Base-by-base conservation (phyloP, 192 early-diverging fungal species). In the Geranomyces variabilis region DNA sequence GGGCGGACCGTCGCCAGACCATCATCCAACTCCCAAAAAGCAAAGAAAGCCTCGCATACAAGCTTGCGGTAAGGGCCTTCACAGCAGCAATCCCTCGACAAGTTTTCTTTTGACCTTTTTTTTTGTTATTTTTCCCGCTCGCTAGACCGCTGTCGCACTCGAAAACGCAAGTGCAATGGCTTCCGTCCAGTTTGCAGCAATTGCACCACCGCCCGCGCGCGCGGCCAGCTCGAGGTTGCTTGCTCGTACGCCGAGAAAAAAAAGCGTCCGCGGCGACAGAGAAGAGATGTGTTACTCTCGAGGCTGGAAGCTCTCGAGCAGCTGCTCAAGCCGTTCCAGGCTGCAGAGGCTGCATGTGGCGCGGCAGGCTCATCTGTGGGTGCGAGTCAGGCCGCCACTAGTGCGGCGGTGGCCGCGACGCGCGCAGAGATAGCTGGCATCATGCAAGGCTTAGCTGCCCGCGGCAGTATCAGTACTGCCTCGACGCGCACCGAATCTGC, bases 81-180 rank as follows among this genome's bases (percentile, higher is more conserved):
- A 4, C 4, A 24, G 17, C 24, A 15, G n/a, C n/a, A n/a, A n/a
- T n/a, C n/a, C n/a, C n/a, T n/a, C n/a, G n/a, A n/a, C n/a, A n/a
- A n/a, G n/a, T n/a, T n/a, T n/a, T 53, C 7, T 26, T 24, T 17
- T n/a, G 19, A n/a, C 2, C 15, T 53, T n/a, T 4, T 53, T 26
- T 17, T 26, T 7, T 53, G 4, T n/a, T 24, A 17, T 15, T 53
- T 53, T n/a, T 53, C 51, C 19, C 51, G 24, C 46, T 47, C 46
- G 46, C 46, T 53, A 72, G 70, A 72, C 70, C 60, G 70, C n/a
- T 72, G 70, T 43, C 66, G 74, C 19, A 30, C 46, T 21, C 80
- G 77, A 64, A 82, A 82, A 66, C 61, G 80, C 58, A 70, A 67
- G 74, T 82, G 80, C 65, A 70, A 82, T 49, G 80, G 78, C 24